A percentile compares a stretch with the other conserved stretches of the same genome.
Evolutionary conservation across 2,329 filamentous ascomycete species (phyloP).

Genomic region (Neophaeococcomyces mojaviensis): DNA sequence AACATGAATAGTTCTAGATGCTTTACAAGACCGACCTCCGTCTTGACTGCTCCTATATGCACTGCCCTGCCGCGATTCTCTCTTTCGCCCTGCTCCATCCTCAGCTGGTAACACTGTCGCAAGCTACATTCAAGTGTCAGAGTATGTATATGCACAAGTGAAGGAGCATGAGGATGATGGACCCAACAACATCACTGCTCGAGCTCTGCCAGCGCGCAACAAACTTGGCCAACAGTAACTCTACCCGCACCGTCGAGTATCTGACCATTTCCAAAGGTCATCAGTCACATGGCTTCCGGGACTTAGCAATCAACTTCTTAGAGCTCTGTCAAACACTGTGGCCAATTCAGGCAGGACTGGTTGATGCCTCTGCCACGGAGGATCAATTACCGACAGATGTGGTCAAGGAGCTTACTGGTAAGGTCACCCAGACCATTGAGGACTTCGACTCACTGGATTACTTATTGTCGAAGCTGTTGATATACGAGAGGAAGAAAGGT

Average conservation of each 20-base stretch:
- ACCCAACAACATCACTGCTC: conserved; percentile 25
- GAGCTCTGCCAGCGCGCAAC: conserved; percentile 54
- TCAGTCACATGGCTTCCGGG: conserved; percentile 49
- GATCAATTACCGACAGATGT: conserved; percentile 54
- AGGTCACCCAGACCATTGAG: conserved; percentile 53
- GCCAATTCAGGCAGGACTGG: conserved; percentile 60
- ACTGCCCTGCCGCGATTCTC: no score
- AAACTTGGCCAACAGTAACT: conserved; percentile 54
- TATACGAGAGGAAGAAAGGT: conserved; percentile 54
- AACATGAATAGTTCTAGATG: no score
- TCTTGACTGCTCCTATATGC: no score
- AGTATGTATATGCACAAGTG: no score
- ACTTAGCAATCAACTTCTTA: conserved; percentile 58
- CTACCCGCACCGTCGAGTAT: conserved; percentile 58
- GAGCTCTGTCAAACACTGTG: conserved; percentile 60
- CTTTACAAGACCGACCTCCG: no score
- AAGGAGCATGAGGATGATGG: no score
- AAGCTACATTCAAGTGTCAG: no score
- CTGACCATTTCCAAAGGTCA: conserved; percentile 47
- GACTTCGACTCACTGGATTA: conserved; percentile 59
- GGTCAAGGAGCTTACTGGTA: conserved; percentile 56
- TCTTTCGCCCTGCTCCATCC: no score
- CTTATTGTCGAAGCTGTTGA: conserved; percentile 54
- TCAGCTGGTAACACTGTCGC: no score
- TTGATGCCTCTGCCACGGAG: conserved; percentile 44